These are phyloP conservation scores for Holtermanniella nyarrowii DNA, from an alignment of 768 basidiomycete genomes.

Conservation along the genomic window DNA sequence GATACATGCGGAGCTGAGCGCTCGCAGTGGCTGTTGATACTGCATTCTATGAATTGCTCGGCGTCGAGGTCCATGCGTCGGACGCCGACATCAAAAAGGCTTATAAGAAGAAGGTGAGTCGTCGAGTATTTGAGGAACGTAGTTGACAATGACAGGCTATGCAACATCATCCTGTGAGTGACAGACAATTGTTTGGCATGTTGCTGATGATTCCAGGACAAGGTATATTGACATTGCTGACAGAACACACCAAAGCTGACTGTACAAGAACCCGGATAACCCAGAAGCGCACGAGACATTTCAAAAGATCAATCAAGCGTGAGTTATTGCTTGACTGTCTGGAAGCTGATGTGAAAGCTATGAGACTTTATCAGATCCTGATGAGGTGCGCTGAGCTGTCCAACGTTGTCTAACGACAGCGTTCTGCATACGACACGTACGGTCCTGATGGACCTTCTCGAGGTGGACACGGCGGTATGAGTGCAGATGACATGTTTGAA, in stretches of 20 bases:
- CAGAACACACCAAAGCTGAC: background rate
- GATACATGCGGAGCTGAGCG: background rate
- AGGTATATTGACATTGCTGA: constrained; percentile 43
- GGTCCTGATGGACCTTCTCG: constrained; percentile 27
- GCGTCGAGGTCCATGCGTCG: constrained; percentile 57
- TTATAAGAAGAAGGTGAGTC: constrained; percentile 75
- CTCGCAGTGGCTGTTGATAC: constrained; percentile 40
- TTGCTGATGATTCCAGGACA: constrained; percentile 55
- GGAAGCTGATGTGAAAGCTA: constrained; percentile 9
- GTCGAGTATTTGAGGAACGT: constrained; percentile 2
- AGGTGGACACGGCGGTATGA: constrained; percentile 44
- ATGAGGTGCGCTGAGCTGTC: constrained; percentile 17
- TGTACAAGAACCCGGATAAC: constrained; percentile 71
- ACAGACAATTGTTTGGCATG: no score
- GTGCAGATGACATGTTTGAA: constrained; percentile 41
- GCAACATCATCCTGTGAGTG: constrained; percentile 37
- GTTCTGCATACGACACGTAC: constrained; percentile 33
- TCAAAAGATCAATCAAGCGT: constrained; percentile 84
- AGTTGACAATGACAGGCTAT: constrained; percentile 51
- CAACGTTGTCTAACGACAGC: constrained; percentile 4
- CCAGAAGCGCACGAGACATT: constrained; percentile 72
- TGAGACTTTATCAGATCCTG: constrained; percentile 31
- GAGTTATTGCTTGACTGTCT: constrained; percentile 1
- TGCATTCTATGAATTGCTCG: constrained; percentile 70
- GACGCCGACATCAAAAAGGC: constrained; percentile 91